Conservation (phyloP, 2,329 filamentous ascomycete genomes). For the Venturia oleaginea region DNA sequence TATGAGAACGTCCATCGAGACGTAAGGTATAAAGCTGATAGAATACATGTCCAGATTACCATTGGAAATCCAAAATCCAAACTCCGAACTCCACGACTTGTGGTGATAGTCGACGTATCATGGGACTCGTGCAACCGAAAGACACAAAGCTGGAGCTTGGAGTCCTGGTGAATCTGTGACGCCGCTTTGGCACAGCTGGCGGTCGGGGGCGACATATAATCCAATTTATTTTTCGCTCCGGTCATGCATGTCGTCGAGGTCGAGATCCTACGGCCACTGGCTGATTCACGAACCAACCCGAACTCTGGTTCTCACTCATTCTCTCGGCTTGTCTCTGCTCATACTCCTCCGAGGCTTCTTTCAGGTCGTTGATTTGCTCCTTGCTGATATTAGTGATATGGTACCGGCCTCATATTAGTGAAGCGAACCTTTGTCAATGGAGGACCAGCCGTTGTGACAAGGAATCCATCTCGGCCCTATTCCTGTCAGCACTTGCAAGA, state of each 20-base stretch:
- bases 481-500: not conserved
- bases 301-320: constrained; percentile 21
- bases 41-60: not conserved
- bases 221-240: not conserved
- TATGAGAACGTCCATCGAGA: not conserved
- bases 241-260: constrained; percentile 7
- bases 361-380: constrained; percentile 35
- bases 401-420: not conserved
- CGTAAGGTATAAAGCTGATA: constrained; percentile 1
- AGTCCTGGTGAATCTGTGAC: not conserved
- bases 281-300: constrained; percentile 30
- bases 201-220: not conserved
- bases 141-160: not conserved
- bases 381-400: constrained; percentile 15
- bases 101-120: not conserved
- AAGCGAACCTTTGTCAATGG: constrained; percentile 32
- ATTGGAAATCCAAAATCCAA: not conserved
- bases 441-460: constrained; percentile 31
- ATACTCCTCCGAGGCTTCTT: constrained; percentile 31
- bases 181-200: not conserved
- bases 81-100: not conserved
- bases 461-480: constrained; percentile 34
- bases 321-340: constrained; percentile 33
- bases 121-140: not conserved
- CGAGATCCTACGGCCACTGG: constrained; percentile 25